These are phyloP conservation scores for Psidium friedrichsthalianum DNA, from an alignment of 345 rosid species.

Conservation along the genomic window DNA sequence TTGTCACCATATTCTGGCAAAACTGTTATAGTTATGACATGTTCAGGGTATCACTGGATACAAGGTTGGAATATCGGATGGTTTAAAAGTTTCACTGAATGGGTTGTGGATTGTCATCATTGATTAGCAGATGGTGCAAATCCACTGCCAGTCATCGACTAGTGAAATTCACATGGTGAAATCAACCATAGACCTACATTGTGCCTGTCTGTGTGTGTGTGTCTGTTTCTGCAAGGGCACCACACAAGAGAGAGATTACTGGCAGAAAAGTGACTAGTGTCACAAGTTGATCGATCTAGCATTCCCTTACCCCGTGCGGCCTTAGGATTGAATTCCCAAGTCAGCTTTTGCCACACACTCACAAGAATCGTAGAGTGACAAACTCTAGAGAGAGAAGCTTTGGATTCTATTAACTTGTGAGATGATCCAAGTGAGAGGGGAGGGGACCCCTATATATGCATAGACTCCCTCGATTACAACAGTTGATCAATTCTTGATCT, in stretches of 20 bases:
- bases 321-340: too few relatives aligned
- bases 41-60: neutral
- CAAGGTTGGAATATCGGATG: neutral
- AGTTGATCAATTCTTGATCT: too few relatives aligned
- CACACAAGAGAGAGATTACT: neutral
- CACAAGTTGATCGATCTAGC: too few relatives aligned
- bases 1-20: neutral
- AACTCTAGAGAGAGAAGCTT: too few relatives aligned
- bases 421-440: too few relatives aligned
- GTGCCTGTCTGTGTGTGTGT: neutral
- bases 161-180: neutral
- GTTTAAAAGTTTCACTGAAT: neutral
- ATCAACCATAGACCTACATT: neutral
- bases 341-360: too few relatives aligned
- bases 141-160: neutral
- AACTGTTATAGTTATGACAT: neutral
- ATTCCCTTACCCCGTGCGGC: too few relatives aligned
- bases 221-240: too few relatives aligned
- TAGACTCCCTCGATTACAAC: too few relatives aligned
- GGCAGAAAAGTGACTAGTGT: neutral
- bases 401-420: too few relatives aligned
- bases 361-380: too few relatives aligned
- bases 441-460: too few relatives aligned
- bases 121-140: neutral
- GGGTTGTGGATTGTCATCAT: neutral